Evolutionary conservation across 345 rosid species (phyloP).

Genomic region (Geranium brycei): DNA sequence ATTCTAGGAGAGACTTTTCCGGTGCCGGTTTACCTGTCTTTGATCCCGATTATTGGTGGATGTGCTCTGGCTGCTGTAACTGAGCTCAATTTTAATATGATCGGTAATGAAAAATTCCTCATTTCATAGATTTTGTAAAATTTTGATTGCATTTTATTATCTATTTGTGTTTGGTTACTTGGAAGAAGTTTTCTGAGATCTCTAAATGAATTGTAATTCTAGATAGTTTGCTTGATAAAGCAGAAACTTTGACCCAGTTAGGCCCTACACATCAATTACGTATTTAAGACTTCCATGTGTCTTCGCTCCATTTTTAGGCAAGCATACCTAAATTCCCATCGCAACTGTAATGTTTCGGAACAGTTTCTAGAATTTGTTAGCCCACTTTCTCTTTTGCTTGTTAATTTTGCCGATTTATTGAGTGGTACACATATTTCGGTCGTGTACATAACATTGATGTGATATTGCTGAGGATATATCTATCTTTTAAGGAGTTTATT

Average conservation of each 20-base stretch:
- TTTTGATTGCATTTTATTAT: not conserved
- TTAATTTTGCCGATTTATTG: not conserved
- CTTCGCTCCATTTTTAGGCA: not conserved
- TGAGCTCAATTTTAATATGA: conserved; percentile 98
- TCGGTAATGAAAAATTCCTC: conserved; percentile 30
- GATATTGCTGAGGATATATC: not conserved
- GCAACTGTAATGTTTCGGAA: not conserved
- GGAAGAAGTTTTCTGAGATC: not conserved
- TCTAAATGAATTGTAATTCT: not conserved
- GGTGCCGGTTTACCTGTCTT: conserved; percentile 63
- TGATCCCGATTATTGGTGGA: conserved; percentile 94
- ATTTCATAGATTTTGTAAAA: too few relatives aligned
- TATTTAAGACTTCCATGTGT: not conserved
- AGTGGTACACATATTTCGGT: not conserved
- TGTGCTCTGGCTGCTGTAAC: conserved; percentile 95
- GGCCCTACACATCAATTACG: too few relatives aligned
- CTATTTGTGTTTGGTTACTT: not conserved
- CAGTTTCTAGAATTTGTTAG: not conserved
- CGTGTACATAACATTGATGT: not conserved
- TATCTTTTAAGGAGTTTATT: not conserved
- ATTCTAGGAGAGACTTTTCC: conserved; percentile 86
- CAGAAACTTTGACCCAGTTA: too few relatives aligned
- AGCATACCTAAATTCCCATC: not conserved
- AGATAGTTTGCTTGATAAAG: not conserved
- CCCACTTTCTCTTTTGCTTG: not conserved